These are phyloP conservation scores for Aureobasidium zeae DNA, from an alignment of 2,329 filamentous ascomycete species.

Conservation along the genomic window DNA sequence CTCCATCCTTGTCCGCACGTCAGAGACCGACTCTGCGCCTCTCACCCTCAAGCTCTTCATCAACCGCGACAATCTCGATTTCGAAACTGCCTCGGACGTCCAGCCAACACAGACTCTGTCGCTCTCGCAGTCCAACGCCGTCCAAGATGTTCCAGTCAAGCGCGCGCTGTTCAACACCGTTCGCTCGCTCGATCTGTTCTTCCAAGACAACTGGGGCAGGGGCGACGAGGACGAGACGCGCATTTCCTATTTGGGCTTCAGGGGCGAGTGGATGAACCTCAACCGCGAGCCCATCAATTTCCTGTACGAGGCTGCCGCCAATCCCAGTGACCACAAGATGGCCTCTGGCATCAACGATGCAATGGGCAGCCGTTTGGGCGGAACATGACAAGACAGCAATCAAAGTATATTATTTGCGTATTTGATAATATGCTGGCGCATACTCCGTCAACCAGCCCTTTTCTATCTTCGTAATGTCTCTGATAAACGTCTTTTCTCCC, in stretches of 20 bases:
- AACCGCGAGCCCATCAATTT: conserved; percentile 77
- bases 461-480: conserved; percentile 87
- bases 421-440: conserved; percentile 70
- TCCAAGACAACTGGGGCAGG: conserved; percentile 75
- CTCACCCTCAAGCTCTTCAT: conserved; percentile 77
- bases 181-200: conserved; percentile 74
- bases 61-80: conserved; percentile 84
- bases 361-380: conserved; percentile 27
- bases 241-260: conserved; percentile 80
- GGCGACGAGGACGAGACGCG: conserved; percentile 72
- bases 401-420: conserved; percentile 29
- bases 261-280: conserved; percentile 84
- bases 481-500: conserved; percentile 76
- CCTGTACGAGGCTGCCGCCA: conserved; percentile 86
- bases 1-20: conserved; percentile 75
- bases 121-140: conserved; percentile 65
- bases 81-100: conserved; percentile 61
- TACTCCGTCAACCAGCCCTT: conserved; percentile 88
- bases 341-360: conserved; percentile 30
- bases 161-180: conserved; percentile 82
- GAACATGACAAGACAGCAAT: conserved; percentile 8
- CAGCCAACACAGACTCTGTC: conserved; percentile 65
- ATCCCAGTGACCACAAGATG: conserved; percentile 72
- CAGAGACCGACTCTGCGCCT: conserved; percentile 60
- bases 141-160: conserved; percentile 82